Base-by-base conservation (phyloP, 2,329 filamentous ascomycete genomes). In the Pezicula rhizophila region DNA sequence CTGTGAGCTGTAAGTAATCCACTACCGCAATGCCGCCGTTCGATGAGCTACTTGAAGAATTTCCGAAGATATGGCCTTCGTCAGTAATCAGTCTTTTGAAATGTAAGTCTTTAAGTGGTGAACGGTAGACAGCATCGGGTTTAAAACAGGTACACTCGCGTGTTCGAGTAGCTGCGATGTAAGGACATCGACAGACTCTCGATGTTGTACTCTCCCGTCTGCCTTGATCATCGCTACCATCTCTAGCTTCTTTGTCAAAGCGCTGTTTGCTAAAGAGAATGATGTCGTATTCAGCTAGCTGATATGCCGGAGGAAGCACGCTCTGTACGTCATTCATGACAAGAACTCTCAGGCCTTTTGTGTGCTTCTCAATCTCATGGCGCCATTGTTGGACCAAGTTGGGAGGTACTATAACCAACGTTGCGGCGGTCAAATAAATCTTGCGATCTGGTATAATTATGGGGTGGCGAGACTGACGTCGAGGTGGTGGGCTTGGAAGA, bases 51-150 rank as follows among this genome's bases (percentile, higher is more conserved):
- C 68, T 65, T 2, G 68, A 76, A 1, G 78, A 79, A 34, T 87
- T 85, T 0, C 89, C 88, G 50, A 96, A 83, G 51, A 79, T 86
- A 64, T 96, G 90, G 0, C 92, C 92, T 72, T 96, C 92, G 55
- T 97, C 92, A 15, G 95, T 85, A 41, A 97, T 91, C 42, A 95
- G 84, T 1, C 92, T 78, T 59, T 96, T 84, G 77, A 92, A 96
- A 57, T 89, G 89, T 3, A 96, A 67, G 7, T 79, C 68, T 35
- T 81, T 80, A 15, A 96, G 67, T 0, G 85, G 79, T 1, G 82
- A 87, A 8, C 76, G 64, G 28, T 81, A 77, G 50, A 69, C 34
- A 53, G 65, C 65, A n/a, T 52, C 41, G n/a, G 48, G 40, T 25
- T 49, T 43, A 26, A 72, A 60, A 49, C 71, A 74, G n/a, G 64